A percentile compares a stretch with the other conserved stretches of the same genome.
phyloP scores from a whole-genome alignment of 2,329 filamentous ascomycete species.

The Xylariaceae sp. region DNA sequence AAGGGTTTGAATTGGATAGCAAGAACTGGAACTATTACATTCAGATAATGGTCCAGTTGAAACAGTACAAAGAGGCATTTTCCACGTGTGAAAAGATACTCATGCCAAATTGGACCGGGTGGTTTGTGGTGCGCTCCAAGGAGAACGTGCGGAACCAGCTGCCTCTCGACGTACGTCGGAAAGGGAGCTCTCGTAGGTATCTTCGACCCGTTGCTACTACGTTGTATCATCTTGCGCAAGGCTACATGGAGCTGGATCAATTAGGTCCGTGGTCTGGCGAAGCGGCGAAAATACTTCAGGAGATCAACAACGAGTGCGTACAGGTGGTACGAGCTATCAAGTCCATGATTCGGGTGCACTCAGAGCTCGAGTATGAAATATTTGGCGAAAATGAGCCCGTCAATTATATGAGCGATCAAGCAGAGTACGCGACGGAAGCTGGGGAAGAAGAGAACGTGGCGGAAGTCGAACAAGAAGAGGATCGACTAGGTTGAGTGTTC shows the following conservation, averaged over 20 bases:
- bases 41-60: conserved; percentile 64
- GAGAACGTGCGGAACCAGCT: conserved; percentile 33
- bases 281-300: conserved; percentile 43
- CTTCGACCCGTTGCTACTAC: conserved; percentile 48
- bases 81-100: conserved; percentile 73
- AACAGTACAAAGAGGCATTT: conserved; percentile 69
- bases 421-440: background rate
- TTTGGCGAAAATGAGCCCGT: conserved; percentile 20
- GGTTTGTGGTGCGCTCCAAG: conserved; percentile 47
- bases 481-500: background rate
- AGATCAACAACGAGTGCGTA: conserved; percentile 44
- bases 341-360: conserved; percentile 35
- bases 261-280: conserved; percentile 52
- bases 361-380: conserved; percentile 32
- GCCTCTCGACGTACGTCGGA: conserved; percentile 44
- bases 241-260: conserved; percentile 53
- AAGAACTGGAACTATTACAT: conserved; percentile 82
- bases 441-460: conserved; percentile 1
- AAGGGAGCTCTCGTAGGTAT: conserved; percentile 41
- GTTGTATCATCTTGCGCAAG: conserved; percentile 51
- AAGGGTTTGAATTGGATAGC: conserved; percentile 75
- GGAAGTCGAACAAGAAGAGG: background rate
- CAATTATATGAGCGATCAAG: conserved; percentile 8
- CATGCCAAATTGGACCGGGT: conserved; percentile 79
- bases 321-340: conserved; percentile 35